Base-by-base conservation (phyloP, 345 rosid species). In the Turnera subulata region DNA sequence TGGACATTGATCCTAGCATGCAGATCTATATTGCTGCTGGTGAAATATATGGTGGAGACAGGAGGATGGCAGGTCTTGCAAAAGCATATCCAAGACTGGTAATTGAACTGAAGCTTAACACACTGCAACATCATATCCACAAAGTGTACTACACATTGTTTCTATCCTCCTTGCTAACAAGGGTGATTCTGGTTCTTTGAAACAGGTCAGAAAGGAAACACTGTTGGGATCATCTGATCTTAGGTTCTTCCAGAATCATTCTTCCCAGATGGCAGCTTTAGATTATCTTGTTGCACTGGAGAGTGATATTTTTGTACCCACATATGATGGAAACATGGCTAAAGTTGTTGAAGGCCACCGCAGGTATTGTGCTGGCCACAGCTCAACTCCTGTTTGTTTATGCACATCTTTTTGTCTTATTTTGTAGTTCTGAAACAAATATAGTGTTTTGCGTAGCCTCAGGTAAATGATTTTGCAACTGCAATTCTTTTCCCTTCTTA, bases 271-370 rank as follows among this genome's bases (percentile, higher is more conserved):
- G 77, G 86, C 86, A 19, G 86, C 83, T 0, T 57, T 81, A 47
- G 86, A 81, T 68, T 76, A 81, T 65, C 37, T 62, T 39, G 83
- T 78, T 25, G 73, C 86, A 6, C 54, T 76, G 10, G 76, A 70
- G 47, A 76, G 81, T 59, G 79, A 78, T 43, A 71, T 78, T 12
- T 78, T 81, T 56, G 55, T 69, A 33, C 81, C 83, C 17, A 64
- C 83, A 16, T 63, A 76, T 45, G 75, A 71, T 2, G 83, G 82
- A 13, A 81, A 81, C 74, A 78, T 81, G 82, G 85, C 80, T 16
- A 81, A 70, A 56, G 74, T 77, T 11, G 80, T 72, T 6, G 78
- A 70, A 69, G 80, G 82, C 25, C 82, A 77, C 46, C 65, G 80
- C 16, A 66, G 80, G 55, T 79, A 73, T 48, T 17, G 25, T 42